These are phyloP conservation scores for Myrica gale DNA, from an alignment of 306 rosid genomes.

Conservation along the genomic window DNA sequence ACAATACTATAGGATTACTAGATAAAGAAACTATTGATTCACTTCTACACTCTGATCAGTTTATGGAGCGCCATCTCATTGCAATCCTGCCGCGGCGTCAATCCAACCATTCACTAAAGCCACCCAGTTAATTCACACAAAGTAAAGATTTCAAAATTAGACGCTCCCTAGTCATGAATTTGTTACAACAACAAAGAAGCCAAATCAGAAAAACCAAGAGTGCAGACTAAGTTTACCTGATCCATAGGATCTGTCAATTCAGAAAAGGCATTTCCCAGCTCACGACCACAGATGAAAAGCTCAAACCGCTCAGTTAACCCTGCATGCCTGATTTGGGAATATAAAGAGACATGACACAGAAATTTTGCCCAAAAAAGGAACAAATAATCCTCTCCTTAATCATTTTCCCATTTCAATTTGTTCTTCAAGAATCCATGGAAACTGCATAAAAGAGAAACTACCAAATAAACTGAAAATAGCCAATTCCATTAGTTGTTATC, in stretches of 20 bases:
- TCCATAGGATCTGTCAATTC: constrained; percentile 95
- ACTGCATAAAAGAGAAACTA: background rate
- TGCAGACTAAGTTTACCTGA: constrained; percentile 56
- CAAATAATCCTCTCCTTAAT: background rate
- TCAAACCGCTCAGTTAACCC: constrained; percentile 95
- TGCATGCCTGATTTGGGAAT: constrained; percentile 48
- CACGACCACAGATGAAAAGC: constrained; percentile 96
- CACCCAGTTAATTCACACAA: background rate
- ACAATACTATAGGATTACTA: background rate
- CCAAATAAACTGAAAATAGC: too few species aligned
- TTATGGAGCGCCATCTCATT: background rate
- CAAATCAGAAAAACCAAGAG: constrained; percentile 6
- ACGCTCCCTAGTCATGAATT: background rate
- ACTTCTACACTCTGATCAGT: background rate
- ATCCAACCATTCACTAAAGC: background rate
- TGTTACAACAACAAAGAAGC: constrained; percentile 2
- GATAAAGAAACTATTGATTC: background rate
- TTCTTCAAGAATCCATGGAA: background rate
- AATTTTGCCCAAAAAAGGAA: background rate
- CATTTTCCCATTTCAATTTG: background rate
- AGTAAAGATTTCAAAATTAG: background rate
- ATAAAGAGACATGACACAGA: constrained; percentile 25
- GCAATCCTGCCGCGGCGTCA: background rate
- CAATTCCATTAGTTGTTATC: background rate
- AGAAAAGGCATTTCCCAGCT: constrained; percentile 94